Evolutionary conservation across 257 asterid genomes (phyloP).

Genomic region (Plantago ovata): DNA sequence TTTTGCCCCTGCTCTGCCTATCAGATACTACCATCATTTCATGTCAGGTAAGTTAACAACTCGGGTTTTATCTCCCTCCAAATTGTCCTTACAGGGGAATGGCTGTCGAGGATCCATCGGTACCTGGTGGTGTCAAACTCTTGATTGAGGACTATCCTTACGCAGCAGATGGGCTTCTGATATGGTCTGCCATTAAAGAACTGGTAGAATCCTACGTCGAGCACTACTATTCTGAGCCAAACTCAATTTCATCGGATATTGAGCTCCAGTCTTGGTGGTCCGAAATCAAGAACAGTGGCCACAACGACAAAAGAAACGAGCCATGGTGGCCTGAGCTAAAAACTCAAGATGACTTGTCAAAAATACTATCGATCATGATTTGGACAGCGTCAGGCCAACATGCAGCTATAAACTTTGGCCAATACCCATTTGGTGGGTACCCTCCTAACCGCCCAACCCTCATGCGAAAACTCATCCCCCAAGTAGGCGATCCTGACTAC

Average conservation of each 20-base stretch:
- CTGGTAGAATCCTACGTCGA: conserved; percentile 73
- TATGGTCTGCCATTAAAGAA: conserved; percentile 80
- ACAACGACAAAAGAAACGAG: conserved; percentile 60
- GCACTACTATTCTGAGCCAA: conserved; percentile 57
- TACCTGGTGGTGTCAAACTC: conserved; percentile 66
- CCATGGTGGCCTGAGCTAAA: conserved; percentile 87
- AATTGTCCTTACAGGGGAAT: conserved; percentile 51
- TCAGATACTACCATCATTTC: too few species aligned
- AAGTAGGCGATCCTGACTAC: conserved; percentile 42
- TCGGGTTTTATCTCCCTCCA: too few species aligned
- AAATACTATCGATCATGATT: conserved; percentile 64
- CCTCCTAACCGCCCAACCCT: conserved; percentile 88
- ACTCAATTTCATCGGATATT: conserved; percentile 51
- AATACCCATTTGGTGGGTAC: conserved; percentile 87
- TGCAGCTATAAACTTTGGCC: conserved; percentile 95
- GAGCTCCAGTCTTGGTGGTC: conserved; percentile 95
- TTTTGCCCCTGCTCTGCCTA: too few species aligned
- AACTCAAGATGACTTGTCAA: conserved; percentile 62
- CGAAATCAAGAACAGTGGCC: conserved; percentile 80
- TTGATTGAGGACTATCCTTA: conserved; percentile 90
- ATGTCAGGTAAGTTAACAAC: too few species aligned
- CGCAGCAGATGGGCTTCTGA: conserved; percentile 88
- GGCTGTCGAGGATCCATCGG: conserved; percentile 84
- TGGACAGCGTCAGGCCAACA: conserved; percentile 96
- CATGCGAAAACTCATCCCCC: conserved; percentile 68